These are phyloP conservation scores for Aphanocladium album DNA, from an alignment of 2,329 filamentous ascomycete species.

Conservation along the genomic window DNA sequence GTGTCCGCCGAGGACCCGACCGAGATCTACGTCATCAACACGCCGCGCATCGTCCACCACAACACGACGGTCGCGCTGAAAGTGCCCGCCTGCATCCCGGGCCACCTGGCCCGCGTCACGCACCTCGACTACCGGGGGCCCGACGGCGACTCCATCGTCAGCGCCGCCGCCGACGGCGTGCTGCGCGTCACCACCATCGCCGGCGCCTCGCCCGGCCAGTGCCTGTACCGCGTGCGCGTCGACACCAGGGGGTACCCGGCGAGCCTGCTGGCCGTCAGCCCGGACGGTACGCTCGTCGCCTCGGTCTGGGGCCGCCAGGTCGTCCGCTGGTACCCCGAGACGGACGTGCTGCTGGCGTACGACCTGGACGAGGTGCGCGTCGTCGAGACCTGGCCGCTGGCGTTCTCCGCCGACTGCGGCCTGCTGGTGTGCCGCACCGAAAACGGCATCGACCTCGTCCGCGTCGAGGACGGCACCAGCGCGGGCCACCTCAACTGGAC, in stretches of 20 bases:
- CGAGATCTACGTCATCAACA: background rate
- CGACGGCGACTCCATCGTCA: background rate
- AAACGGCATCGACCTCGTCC: conserved; percentile 20
- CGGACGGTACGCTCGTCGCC: conserved; percentile 20
- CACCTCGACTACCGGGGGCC: background rate
- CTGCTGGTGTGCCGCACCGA: conserved; percentile 23
- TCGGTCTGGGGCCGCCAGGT: conserved; percentile 24
- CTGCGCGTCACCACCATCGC: background rate
- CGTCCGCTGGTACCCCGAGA: conserved; percentile 20
- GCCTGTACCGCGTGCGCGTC: background rate
- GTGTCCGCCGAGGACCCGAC: background rate
- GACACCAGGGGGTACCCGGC: background rate
- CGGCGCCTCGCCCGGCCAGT: background rate
- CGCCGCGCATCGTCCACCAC: too few relatives aligned
- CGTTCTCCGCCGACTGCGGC: conserved; percentile 22
- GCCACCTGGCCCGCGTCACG: background rate
- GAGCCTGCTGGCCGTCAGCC: conserved; percentile 14
- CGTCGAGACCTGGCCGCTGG: conserved; percentile 23
- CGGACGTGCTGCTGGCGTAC: conserved; percentile 18
- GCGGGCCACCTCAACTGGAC: background rate
- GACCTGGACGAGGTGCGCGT: conserved; percentile 19
- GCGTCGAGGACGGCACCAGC: background rate
- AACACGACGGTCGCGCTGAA: background rate
- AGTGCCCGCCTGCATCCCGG: background rate
- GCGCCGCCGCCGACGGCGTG: background rate